Evolutionary conservation across 305 asterid genomes (phyloP), one percentile per base, ranked within the genome.

Genomic region (Euphrasia arctica): DNA sequence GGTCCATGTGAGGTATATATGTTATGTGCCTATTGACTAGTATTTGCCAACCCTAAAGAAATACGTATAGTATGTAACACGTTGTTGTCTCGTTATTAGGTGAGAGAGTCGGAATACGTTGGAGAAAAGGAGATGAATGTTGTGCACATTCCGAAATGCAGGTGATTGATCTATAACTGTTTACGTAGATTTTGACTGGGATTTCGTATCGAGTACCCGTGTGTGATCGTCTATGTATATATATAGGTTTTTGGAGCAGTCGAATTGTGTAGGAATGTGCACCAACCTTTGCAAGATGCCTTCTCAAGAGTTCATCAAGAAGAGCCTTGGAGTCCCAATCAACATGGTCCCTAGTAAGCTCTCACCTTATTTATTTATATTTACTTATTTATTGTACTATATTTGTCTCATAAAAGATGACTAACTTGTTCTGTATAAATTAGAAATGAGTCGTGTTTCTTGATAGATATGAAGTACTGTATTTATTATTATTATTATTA

Each of bases 211-310:
- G 22, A 18, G 22, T 18, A 18, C 22, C 22, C 22, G 1, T 18
- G 22, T 18, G 22, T 18, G 22, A 18, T 18, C 22, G 22, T 18
- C 22, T 18, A 18, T 18, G 22, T n/a, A n/a, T n/a, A n/a, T 18
- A 18, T 18, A 18, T 64, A 93, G 99, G 91, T 78, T 90, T 48
- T 68, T 93, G 83, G 97, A 90, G 87, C 95, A 74, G 79, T 80
- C 95, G 52, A 90, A 86, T 66, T 93, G 99, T 77, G 92, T 93
- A 63, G 99, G 99, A 73, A 80, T 90, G 79, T 93, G 97, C 86
- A 88, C 95, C 48, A 93, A 86, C 66, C 88, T 93, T 50, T 93
- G 99, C 89, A 93, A 93, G 89, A 79, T 82, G 82, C 83, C 99
- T 27, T 84, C 89, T 69, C 99, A 93, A 81, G 34, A 71, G 25